Base-by-base conservation (phyloP, 257 asterid genomes). In the Gentiana straminea region DNA sequence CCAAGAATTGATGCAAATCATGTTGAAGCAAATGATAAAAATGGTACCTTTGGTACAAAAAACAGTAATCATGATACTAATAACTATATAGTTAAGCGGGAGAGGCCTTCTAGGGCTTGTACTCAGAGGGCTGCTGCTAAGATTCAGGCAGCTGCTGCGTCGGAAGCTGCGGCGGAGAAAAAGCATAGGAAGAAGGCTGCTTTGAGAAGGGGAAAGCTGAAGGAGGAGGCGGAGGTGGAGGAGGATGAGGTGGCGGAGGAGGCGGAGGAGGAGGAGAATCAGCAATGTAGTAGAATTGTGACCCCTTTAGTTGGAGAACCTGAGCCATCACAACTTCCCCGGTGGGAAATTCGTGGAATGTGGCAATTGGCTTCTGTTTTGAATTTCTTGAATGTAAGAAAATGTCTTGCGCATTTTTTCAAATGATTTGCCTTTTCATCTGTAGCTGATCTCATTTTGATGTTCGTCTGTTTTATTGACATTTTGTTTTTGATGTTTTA, bases 101-200 rank as follows among this genome's bases (percentile, higher is more conserved):
- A 85, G 80, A 80, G 98, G 78, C 98, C 94, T 8, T 79, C 98
- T 3, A 80, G 98, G 86, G 98, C 96, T 44, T 92, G 98, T 68
- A 88, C 98, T 6, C 89, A 86, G 64, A 73, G 97, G 15, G 96
- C 98, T 1, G 94, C 84, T 3, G 94, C 86, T 39, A 69, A 90
- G 82, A 7, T 91, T 71, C 89, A 83, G 75, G 89, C 94, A 0
- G 95, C 96, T 0, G 95, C 97, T 0, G 83, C 78, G 41, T 97
- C 94, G 0, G 94, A 81, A 74, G 96, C 95, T 3, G 84, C 75
- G 47, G 70, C 67, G 4, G 93, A 78, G 68, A 83, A 78, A 76
- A 65, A 37, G 7, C 46, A 41, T 41, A 41, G 46, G 9, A 77
- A 68, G 71, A 83, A 83, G 77, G 72, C 65, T 58, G 45, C 77